Evolutionary conservation across 495 filamentous ascomycete species (phyloP), one percentile per base, ranked within the genome.

Genomic region (Hypoxylon cercidicola): DNA sequence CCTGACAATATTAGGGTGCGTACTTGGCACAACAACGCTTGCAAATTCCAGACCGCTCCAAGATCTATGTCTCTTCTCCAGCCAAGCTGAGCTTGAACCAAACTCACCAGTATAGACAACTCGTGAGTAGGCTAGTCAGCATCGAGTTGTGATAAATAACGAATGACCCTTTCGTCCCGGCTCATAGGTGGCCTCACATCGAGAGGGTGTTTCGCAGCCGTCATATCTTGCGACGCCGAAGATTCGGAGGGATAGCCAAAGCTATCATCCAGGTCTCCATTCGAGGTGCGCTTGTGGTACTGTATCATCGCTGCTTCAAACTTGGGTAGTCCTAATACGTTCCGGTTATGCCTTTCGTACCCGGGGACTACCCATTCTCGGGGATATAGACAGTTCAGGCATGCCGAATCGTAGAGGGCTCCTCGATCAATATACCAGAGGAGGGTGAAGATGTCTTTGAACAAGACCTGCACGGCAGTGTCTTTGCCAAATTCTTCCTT

Each of bases 361-460:
- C 2, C 10, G 8, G n/a, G 32, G 21, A 51, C 39, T 15, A 39
- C 52, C 63, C 63, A 66, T 16, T 61, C 63, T 11, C 62, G 43
- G 4, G 25, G 37, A n/a, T 50, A 50, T 41, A 66, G 45, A 37
- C 37, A 50, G 0, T 37, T 28, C 4, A 66, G 37, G 10, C 50
- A 46, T 4, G 1, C 5, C 6, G 37, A 10, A 20, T 60, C 39
- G 45, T 50, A 41, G 37, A 66, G 50, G 13, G 1, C 20, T 15
- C 28, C 30, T n/a, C 56, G 62, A 3, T 56, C 50, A 11, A 66
- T 13, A 19, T 55, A 34, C 45, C 45, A 60, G 21, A 66, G 45
- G 6, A 66, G 5, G 8, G 44, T 15, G 35, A 66, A 66, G 1
- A 60, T 66, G 19, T 66, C 62, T 3, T n/a, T 37, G 51, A 39